phyloP scores from a whole-genome alignment of 2,329 filamentous ascomycete species.

The Hirsutella thompsonii region DNA sequence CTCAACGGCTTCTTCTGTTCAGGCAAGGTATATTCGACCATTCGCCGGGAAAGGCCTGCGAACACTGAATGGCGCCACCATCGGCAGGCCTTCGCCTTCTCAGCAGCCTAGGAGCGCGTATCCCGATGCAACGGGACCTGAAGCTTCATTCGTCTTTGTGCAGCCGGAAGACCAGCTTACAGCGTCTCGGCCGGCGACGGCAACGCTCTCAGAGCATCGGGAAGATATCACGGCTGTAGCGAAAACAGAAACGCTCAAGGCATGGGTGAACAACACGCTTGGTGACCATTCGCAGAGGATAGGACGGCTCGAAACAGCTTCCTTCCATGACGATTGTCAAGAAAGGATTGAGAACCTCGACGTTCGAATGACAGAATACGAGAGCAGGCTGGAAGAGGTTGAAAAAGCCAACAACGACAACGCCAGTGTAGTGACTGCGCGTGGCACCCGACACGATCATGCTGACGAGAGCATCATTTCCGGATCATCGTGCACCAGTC shows the following conservation, averaged over 20 bases:
- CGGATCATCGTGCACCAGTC: slow-evolving; percentile 22
- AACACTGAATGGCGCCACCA: slow-evolving; percentile 30
- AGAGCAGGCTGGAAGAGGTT: slow-evolving; percentile 47
- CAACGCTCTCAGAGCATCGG: background rate
- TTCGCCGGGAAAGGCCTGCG: slow-evolving; percentile 43
- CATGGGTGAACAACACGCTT: slow-evolving; percentile 38
- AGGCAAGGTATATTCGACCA: slow-evolving; percentile 36
- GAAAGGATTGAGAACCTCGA: slow-evolving; percentile 57
- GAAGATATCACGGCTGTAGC: background rate
- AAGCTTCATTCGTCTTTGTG: slow-evolving; percentile 13
- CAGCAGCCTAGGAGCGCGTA: slow-evolving; percentile 13
- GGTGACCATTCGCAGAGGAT: slow-evolving; percentile 51
- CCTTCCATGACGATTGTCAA: slow-evolving; percentile 58
- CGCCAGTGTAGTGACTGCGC: slow-evolving; percentile 25
- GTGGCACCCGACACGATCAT: slow-evolving; percentile 23
- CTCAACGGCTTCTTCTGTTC: slow-evolving; percentile 38
- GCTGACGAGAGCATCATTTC: slow-evolving; percentile 33
- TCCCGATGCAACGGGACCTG: slow-evolving; percentile 4
- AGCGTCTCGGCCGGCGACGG: background rate
- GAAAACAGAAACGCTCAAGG: slow-evolving; percentile 25
- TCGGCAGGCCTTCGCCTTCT: slow-evolving; percentile 16
- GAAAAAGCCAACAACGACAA: slow-evolving; percentile 39
- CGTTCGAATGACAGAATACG: slow-evolving; percentile 55
- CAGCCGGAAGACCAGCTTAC: slow-evolving; percentile 4
- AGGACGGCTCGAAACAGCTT: slow-evolving; percentile 56